Conservation (phyloP, 306 rosid species). For the Pterocarpus santalinus region DNA sequence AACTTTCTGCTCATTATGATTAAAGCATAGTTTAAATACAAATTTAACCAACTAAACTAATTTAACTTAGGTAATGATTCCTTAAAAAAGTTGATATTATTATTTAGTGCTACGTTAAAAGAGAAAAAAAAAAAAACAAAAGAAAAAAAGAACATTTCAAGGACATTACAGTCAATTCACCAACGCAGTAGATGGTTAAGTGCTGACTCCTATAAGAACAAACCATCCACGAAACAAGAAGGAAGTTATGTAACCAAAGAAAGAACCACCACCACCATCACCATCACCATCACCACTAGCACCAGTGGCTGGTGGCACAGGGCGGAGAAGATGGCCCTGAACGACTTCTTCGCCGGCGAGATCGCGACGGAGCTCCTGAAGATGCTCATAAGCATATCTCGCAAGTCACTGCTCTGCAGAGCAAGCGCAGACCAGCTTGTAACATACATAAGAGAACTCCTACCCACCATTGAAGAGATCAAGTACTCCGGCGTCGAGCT, state of each 20-base stretch:
- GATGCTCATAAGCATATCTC: constrained; percentile 55
- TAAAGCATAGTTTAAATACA: too few species aligned
- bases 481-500: constrained; percentile 87
- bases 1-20: too few species aligned
- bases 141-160: background rate
- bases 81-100: too few species aligned
- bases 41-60: too few species aligned
- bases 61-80: too few species aligned
- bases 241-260: background rate
- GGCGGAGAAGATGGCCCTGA: constrained; percentile 58
- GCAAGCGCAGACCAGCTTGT: constrained; percentile 68
- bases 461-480: constrained; percentile 74
- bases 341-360: constrained; percentile 89
- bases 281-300: background rate
- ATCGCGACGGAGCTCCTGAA: constrained; percentile 80
- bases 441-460: constrained; percentile 43
- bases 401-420: constrained; percentile 66
- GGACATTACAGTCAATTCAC: background rate
- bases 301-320: background rate
- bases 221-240: background rate
- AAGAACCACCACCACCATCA: background rate
- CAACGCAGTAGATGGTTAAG: background rate
- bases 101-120: too few species aligned
- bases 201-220: background rate
- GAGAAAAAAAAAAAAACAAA: too few species aligned